Evolutionary conservation across 1,284 basidiomycete species (phyloP), one percentile per base, ranked within the genome.

Genomic region (Amylostereum areolatum): DNA sequence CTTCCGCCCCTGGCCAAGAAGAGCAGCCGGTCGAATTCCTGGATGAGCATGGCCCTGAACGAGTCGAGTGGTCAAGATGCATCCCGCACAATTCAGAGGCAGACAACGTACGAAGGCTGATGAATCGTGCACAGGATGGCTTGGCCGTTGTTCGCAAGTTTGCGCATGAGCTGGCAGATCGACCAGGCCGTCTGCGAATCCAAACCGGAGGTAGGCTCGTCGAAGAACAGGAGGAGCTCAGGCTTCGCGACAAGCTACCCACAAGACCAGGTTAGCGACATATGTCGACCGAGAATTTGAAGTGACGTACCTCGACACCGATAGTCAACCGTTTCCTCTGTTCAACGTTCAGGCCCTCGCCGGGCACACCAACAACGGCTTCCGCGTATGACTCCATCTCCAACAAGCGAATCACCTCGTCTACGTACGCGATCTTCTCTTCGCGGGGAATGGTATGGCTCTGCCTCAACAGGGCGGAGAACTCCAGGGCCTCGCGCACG

Each of bases 391-490:
- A 34, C 42, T 50, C 43, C 7, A 85, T 68, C 59, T 83, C 82
- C 12, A 84, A 68, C 27, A 85, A 71, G 51, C 81, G 80, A 37
- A 86, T 80, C 65, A 85, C 80, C 56, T 86, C 82, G 57, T 86
- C 84, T 33, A 86, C 83, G 51, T 93, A 95, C 35, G 72, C 75
- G 46, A 89, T 77, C 71, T 95, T 95, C 63, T 95, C 92, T 48
- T 74, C 75, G 55, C 78, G 75, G 1, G 89, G 64, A 25, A 92
- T 74, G 45, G 77, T 69, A 1, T 75, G 73, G 1, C 91, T 87
- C 62, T 97, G 93, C n/a, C 92, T 82, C 24, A 96, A 77, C 61
- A 91, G 80, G 0, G 93, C 93, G 11, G 85, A 89, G 73, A 96
- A 96, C 12, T 84, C 78, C 59, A 97, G 75, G 2, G 93, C 92